phyloP scores from a whole-genome alignment of 306 rosid species.

The Datisca glomerata region DNA sequence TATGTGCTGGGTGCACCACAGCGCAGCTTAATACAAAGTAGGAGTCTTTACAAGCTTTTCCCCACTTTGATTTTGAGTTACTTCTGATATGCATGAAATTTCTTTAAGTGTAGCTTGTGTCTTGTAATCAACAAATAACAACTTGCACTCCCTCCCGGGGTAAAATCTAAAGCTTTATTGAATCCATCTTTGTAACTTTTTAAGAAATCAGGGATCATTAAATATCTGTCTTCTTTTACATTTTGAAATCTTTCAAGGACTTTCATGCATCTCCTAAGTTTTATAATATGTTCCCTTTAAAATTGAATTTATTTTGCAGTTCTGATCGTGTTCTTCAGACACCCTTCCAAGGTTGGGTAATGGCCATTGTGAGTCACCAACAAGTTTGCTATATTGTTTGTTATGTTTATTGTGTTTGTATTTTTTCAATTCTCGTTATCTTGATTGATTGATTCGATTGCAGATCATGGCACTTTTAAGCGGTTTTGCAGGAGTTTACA shows the following conservation, averaged over 20 bases:
- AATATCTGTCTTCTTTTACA: not conserved
- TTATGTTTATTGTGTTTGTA: not conserved
- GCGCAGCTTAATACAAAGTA: conserved; percentile 89
- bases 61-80: no score
- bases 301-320: conserved; percentile 30
- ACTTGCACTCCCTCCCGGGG: no score
- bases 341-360: conserved; percentile 89
- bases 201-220: not conserved
- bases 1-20: conserved; percentile 89
- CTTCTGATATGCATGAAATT: no score
- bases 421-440: conserved; percentile 5
- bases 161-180: not conserved
- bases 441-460: conserved; percentile 11
- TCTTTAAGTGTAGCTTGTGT: no score
- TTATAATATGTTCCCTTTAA: no score
- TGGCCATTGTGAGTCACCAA: conserved; percentile 82
- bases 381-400: conserved; percentile 2
- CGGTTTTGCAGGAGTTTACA: conserved; percentile 96
- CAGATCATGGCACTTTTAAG: conserved; percentile 95
- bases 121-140: no score
- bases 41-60: conserved; percentile 15
- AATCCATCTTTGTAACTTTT: no score
- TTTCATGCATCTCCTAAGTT: no score
- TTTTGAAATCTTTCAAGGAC: conserved; percentile 5
- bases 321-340: conserved; percentile 91